Conservation (phyloP, 371 early-diverging fungal genomes). For the Apophysomyces variabilis region DNA sequence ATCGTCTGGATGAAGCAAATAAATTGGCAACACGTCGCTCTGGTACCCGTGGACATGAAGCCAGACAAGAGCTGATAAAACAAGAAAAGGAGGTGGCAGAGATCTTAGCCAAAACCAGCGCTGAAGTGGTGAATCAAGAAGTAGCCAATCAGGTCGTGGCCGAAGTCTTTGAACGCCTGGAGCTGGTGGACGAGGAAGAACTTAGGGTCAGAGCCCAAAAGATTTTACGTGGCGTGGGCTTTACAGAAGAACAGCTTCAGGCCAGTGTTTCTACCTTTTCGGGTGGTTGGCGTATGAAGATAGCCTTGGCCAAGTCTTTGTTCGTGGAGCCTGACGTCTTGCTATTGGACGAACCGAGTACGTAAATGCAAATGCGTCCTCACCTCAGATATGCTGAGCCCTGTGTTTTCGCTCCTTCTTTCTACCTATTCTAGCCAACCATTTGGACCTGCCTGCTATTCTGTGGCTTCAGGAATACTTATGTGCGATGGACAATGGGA, state of each 20-base stretch:
- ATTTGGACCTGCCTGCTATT: conserved; percentile 81
- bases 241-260: conserved; percentile 46
- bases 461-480: conserved; percentile 81
- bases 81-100: conserved; percentile 59
- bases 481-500: conserved; percentile 41
- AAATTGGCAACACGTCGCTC: conserved; percentile 75
- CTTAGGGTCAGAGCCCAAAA: conserved; percentile 63
- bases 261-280: conserved; percentile 61
- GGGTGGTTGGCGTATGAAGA: conserved; percentile 92
- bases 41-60: conserved; percentile 80
- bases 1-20: conserved; percentile 54
- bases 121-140: conserved; percentile 49
- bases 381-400: background rate
- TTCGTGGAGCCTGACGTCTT: conserved; percentile 79
- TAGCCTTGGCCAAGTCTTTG: conserved; percentile 83
- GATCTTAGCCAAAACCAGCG: conserved; percentile 38
- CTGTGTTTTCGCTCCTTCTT: background rate
- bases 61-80: conserved; percentile 60
- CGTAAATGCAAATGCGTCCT: conserved; percentile 16
- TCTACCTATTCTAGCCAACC: conserved; percentile 50
- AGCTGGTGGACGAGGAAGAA: conserved; percentile 53
- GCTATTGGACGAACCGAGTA: conserved; percentile 88
- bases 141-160: conserved; percentile 64
- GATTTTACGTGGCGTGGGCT: conserved; percentile 67
- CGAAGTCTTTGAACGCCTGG: conserved; percentile 52